Evolutionary conservation across 2,329 filamentous ascomycete genomes (phyloP), one percentile per base, ranked within the genome.

Genomic region (Colletotrichum graminicola): DNA sequence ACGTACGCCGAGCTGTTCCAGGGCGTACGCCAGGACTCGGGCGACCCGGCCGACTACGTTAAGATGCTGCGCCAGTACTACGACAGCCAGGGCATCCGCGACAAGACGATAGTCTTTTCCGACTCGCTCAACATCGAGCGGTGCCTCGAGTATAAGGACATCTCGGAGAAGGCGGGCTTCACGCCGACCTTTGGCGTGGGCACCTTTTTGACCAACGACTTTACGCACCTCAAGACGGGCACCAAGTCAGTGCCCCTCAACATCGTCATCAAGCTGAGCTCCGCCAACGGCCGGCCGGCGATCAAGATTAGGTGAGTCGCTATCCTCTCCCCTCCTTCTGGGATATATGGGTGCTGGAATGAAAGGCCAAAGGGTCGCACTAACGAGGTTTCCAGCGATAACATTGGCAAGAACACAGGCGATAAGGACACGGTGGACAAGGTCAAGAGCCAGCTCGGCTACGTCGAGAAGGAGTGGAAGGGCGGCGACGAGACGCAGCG

Each of bases 201-300:
- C 5, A 99, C 96, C 0, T 98, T 94, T 82, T 87, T 99, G 76
- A 99, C 96, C 5, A 98, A 99, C 78, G 96, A 99, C 81, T 99
- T 96, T 79, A 84, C 84, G n/a, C 89, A 92, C 74, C 84, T 88
- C 72, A 90, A 86, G 45, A 93, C 91, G 0, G 91, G 91, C 49
- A 90, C 90, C 75, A 98, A 98, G 82, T 98, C 95, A 0, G 90
- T 91, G 21, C 96, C 96, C 0, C 84, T 99, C 66, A 99, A 99
- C 78, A 99, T 99, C 77, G 96, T 99, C 75, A 98, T 99, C 83
- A 99, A 99, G 84, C 88, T 99, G 72, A 94, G 93, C 73, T 94
- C 93, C 12, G 96, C 94, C 0, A 89, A 86, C 18, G 95, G 95
- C 7, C 89, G 91, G 57, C 89, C 92, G 0, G 95, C 96, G 2